Evolutionary conservation across 805 yeast species (phyloP), one percentile per base, ranked within the genome.

Genomic region (Grigorovia transvaalensis): DNA sequence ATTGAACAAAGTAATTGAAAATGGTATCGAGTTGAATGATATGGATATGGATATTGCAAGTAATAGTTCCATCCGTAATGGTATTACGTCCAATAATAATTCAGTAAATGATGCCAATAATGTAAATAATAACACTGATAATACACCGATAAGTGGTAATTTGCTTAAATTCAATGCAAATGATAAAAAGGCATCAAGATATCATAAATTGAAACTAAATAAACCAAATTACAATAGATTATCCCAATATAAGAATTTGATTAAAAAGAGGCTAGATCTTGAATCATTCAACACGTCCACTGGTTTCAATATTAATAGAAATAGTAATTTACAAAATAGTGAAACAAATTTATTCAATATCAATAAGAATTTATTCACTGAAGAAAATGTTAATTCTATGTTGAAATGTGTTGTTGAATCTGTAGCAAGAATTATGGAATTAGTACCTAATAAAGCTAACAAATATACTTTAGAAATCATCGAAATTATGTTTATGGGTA

Each of bases 351-450:
- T 64, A 56, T 29, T 51, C 53, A 2, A 62, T 63, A 19, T 19
- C 5, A 46, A 20, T 15, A 18, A 33, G 7, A 38, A 46, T 15
- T 23, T 46, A 33, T 62, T 75, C 44, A 63, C 67, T 33, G 62
- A 83, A 7, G 59, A 68, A 15, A 69, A 73, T 27, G 81, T 86
- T 2, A 90, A 87, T 56, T 70, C 74, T 2, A 77, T 87, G 52
- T 70, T 88, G 44, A 82, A 81, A 57, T 78, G 85, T 17, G 77
- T 83, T 8, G 84, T 88, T 40, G 97, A 89, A 67, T 76, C 90
- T 1, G 72, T 88, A 4, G 84, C 90, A 2, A 74, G 96, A 62
- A 73, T 84, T 3, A 75, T 87, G 59, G 96, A 88, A 63, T 71
- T 88, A 42, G 74, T 82, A 0, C 87, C 91, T 1, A 70, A 71